A percentile compares a stretch with the other conserved stretches of the same genome.
Conservation (phyloP, 2,329 filamentous ascomycete genomes). For the Colletotrichum nymphaeae region DNA sequence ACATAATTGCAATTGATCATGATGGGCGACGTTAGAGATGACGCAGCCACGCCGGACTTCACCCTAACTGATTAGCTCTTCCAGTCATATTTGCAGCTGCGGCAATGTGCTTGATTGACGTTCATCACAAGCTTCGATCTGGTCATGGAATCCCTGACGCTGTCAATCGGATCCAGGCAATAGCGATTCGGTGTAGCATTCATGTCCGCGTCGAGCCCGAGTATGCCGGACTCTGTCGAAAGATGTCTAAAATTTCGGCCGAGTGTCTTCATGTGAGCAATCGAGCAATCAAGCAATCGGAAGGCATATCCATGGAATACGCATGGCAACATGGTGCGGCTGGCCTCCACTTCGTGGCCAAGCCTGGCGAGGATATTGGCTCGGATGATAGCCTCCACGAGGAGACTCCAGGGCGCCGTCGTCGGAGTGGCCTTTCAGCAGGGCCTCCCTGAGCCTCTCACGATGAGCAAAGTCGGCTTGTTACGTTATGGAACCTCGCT, state of each 20-base stretch:
- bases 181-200: not conserved
- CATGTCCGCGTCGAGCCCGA: not conserved
- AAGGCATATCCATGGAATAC: not conserved
- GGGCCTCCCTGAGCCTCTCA: not conserved
- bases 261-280: not conserved
- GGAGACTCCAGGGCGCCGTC: not conserved
- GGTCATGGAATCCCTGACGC: conserved; percentile 8
- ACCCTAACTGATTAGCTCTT: not conserved
- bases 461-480: not conserved
- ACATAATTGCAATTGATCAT: conserved; percentile 1
- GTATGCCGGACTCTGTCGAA: not conserved
- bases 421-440: conserved; percentile 5
- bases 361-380: conserved; percentile 22
- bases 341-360: not conserved
- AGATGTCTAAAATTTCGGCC: conserved; percentile 17
- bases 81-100: conserved; percentile 1
- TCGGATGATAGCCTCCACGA: not conserved
- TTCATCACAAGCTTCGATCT: conserved; percentile 14
- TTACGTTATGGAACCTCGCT: not conserved
- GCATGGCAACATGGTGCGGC: not conserved
- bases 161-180: not conserved
- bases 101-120: not conserved
- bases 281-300: not conserved
- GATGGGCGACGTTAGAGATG: conserved; percentile 12
- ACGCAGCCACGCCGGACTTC: not conserved